Base-by-base conservation (phyloP, 169 alveolate genomes). In the Eimeria acervulina region DNA sequence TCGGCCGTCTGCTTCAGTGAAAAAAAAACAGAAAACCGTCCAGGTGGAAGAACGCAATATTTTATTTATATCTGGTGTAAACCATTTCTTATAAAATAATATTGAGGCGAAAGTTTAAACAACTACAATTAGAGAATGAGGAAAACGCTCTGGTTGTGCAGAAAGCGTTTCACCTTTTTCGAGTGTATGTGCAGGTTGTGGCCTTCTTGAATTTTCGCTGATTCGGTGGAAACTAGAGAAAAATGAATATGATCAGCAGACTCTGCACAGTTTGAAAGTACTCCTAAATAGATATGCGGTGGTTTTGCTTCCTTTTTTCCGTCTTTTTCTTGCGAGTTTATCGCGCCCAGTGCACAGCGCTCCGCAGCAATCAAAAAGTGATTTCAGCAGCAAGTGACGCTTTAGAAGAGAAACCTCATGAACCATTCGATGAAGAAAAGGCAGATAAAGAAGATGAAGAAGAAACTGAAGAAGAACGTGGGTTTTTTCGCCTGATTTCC, bases 331-430 rank as follows among this genome's bases (percentile, higher is more conserved):
- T 44, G 6, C n/a, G 8, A 8, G 38, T 21, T n/a, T 8, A 26
- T 19, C 47, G 83, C 83, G 47, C 44, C 21, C 83, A n/a, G 15
- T 72, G 83, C 44, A 72, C 83, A 44, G 38, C 83, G 6, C 15
- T 72, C 83, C 38, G 44, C 83, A 72, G 44, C 83, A n/a, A 28
- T n/a, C 83, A 72, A 31, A 44, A 44, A 21, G 83, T 72, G 4
- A 44, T 31, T 72, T 72, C 83, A 8, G 47, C 47, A 8, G 44
- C 5, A 19, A 13, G 5, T 36, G 23, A 21, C 6, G 83, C 15
- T 31, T 44, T 44, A 21, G 21, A 72, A 28, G 42, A 72, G 8
- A 17, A 72, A 72, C 15, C 83, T 31, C 21, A 5, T 36, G 83
- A 36, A n/a, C n/a, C 2, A 31, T 4, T 13, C 7, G 83, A 19